phyloP scores from a whole-genome alignment of 345 rosid species.

The Gossypioides kirkii region DNA sequence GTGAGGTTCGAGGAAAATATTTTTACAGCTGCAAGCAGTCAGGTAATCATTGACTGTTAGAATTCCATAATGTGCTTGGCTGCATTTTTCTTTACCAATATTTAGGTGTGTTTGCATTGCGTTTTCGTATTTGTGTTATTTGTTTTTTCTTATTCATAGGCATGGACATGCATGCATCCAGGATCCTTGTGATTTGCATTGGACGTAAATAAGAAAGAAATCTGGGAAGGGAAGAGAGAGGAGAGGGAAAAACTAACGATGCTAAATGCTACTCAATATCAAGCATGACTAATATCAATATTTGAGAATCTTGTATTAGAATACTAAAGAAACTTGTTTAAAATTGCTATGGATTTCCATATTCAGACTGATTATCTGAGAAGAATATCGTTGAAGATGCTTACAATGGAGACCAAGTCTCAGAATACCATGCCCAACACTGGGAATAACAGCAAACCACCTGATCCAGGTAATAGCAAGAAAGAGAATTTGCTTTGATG shows the following conservation, averaged over 20 bases:
- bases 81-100: neutral
- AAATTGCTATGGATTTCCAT: neutral
- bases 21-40: constrained; percentile 53
- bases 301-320: neutral
- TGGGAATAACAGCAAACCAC: constrained; percentile 34
- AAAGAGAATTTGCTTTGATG: neutral
- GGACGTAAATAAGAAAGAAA: neutral
- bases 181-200: neutral
- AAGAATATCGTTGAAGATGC: constrained; percentile 49
- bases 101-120: neutral
- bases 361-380: constrained; percentile 56
- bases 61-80: neutral
- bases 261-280: neutral
- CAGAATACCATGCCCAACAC: constrained; percentile 33
- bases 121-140: neutral
- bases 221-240: neutral
- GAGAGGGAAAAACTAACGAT: neutral
- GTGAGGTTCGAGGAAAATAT: constrained; percentile 78
- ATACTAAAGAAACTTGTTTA: neutral
- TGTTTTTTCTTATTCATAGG: neutral
- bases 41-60: constrained; percentile 36
- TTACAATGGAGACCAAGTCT: constrained; percentile 37
- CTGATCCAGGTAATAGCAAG: constrained; percentile 41
- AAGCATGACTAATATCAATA: neutral
- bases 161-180: neutral